Percentiles rank a stretch among this genome's conserved stretches.
These are phyloP conservation scores for Trichoderma reesei DNA, from an alignment of 495 filamentous ascomycete genomes.

Conservation along the genomic window DNA sequence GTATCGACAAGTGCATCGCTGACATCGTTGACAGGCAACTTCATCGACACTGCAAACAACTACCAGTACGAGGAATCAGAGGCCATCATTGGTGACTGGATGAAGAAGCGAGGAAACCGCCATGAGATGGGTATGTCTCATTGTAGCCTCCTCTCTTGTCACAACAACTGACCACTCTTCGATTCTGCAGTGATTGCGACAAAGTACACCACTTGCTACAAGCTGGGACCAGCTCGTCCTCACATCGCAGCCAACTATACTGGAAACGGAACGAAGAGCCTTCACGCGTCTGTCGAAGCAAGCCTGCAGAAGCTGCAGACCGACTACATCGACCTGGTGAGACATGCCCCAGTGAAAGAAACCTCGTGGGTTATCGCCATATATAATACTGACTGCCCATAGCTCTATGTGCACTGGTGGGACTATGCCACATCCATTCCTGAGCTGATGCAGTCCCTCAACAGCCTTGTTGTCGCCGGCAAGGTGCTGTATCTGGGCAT, in stretches of 20 bases:
- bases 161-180: neutral
- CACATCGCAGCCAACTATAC: conserved; percentile 46
- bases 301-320: conserved; percentile 54
- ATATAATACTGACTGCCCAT: neutral
- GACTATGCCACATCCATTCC: conserved; percentile 50
- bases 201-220: conserved; percentile 51
- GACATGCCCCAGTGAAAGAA: neutral
- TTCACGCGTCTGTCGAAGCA: conserved; percentile 43
- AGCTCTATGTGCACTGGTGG: conserved; percentile 57
- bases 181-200: conserved; percentile 52
- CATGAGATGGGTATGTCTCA: conserved; percentile 29
- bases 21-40: conserved; percentile 45
- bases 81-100: conserved; percentile 69
- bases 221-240: conserved; percentile 24
- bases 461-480: conserved; percentile 46
- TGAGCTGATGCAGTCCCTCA: conserved; percentile 61
- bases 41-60: conserved; percentile 65
- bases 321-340: conserved; percentile 52
- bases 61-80: conserved; percentile 66
- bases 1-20: neutral
- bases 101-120: conserved; percentile 36
- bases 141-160: conserved; percentile 5
- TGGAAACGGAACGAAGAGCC: conserved; percentile 50
- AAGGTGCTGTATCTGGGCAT: conserved; percentile 66
- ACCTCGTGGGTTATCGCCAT: neutral